phyloP scores from a whole-genome alignment of 2,329 filamentous ascomycete genomes.

The Claviceps maximensis region DNA sequence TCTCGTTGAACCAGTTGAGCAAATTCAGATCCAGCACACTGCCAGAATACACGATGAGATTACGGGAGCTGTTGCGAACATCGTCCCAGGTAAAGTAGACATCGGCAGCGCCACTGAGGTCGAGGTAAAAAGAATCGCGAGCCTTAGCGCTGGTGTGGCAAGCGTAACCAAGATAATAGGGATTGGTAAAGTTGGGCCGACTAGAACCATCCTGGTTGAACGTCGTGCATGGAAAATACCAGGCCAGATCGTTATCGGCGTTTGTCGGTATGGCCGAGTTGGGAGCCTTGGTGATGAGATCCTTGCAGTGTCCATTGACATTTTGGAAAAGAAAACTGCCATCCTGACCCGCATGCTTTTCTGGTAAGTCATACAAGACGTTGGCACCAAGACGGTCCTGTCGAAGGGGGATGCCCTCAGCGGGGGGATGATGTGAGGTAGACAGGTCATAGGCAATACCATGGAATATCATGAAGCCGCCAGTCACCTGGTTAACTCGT shows the following conservation, averaged over 20 bases:
- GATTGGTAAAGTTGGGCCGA: constrained; percentile 57
- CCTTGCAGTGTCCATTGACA: constrained; percentile 94
- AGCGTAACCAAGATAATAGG: constrained; percentile 70
- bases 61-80: constrained; percentile 74
- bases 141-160: constrained; percentile 68
- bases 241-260: constrained; percentile 59
- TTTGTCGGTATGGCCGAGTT: constrained; percentile 72
- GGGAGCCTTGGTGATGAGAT: constrained; percentile 58
- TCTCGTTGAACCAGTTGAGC: constrained; percentile 77
- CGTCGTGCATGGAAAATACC: constrained; percentile 90
- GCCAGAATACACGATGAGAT: constrained; percentile 87
- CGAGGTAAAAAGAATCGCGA: constrained; percentile 62
- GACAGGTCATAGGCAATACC: constrained; percentile 79
- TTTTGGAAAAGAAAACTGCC: constrained; percentile 97
- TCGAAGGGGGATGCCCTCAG: constrained; percentile 56
- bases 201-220: constrained; percentile 91
- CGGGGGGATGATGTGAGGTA: constrained; percentile 63
- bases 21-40: constrained; percentile 85
- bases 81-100: constrained; percentile 97
- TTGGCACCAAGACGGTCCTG: constrained; percentile 47
- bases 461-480: constrained; percentile 91
- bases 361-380: constrained; percentile 72
- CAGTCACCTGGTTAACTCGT: constrained; percentile 66
- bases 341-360: constrained; percentile 76
- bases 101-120: constrained; percentile 57